Evolutionary conservation across 768 basidiomycete genomes (phyloP), one percentile per base, ranked within the genome.

Genomic region (Thelephora ganbajun): DNA sequence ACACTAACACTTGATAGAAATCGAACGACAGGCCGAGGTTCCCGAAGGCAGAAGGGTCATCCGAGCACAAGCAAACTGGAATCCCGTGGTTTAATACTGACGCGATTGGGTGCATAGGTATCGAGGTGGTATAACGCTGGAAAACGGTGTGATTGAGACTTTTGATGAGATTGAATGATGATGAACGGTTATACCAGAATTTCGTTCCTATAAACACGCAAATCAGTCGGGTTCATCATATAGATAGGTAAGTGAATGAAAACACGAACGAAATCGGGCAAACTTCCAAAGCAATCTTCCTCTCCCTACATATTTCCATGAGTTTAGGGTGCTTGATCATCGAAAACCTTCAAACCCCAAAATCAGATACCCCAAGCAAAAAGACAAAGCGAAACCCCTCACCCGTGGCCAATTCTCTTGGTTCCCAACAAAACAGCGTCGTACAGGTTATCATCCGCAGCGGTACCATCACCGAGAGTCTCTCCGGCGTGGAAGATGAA

Each of bases 351-450:
- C 0, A 36, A n/a, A 14, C 14, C 41, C 6, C 6, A 6, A n/a
- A n/a, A 20, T 35, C 12, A 34, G 47, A 16, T 36, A 26, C 42
- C 20, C 45, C n/a, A 5, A 11, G 35, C 2, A 18, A 30, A 23
- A 41, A 23, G 43, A 14, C 36, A 33, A 3, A 33, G 35, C 18
- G 19, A 33, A 16, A 47, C 62, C 23, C n/a, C n/a, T n/a, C 50
- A 83, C 83, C 83, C 86, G 62, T 90, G 86, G 0, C 86, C 86
- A 47, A 88, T 88, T 18, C 84, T 74, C 57, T 78, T 85, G 7
- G 85, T 84, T 11, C 80, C 84, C 6, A 88, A 66, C 35, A 87
- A 64, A 45, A 89, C 76, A 5, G 85, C 84, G 57, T 89, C 86
- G 53, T 82, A 87, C 23, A 88, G 61, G 56, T 88, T 88, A 44